Percentiles rank a stretch among this genome's conserved stretches.
These are phyloP conservation scores for Amniculicola lignicola DNA, from an alignment of 495 filamentous ascomycete genomes.

Conservation along the genomic window DNA sequence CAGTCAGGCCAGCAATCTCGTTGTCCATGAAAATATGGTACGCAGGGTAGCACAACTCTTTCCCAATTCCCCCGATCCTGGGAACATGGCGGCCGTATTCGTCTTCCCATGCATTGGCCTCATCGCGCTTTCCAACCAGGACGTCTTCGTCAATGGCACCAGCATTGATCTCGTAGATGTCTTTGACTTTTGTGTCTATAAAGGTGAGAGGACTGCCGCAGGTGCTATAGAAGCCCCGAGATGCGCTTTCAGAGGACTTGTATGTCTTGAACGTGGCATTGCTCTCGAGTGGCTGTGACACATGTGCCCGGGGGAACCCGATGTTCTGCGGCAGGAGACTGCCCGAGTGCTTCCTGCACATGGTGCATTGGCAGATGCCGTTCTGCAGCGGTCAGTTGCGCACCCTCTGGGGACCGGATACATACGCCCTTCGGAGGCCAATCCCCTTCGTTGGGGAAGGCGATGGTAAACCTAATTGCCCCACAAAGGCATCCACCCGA, in stretches of 20 bases:
- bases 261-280: constrained; percentile 28
- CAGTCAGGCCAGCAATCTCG: constrained; percentile 31
- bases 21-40: constrained; percentile 34
- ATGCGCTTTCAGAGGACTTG: constrained; percentile 24
- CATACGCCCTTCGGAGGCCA: constrained; percentile 38
- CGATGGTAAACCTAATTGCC: constrained; percentile 41
- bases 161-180: constrained; percentile 35
- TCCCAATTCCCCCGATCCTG: constrained; percentile 26
- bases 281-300: constrained; percentile 33
- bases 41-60: constrained; percentile 17
- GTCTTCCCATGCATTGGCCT: constrained; percentile 29
- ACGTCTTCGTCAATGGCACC: constrained; percentile 42
- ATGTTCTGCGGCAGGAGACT: constrained; percentile 38
- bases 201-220: constrained; percentile 39
- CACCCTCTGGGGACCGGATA: neutral
- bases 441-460: constrained; percentile 37
- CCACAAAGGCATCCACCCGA: constrained; percentile 48
- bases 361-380: constrained; percentile 47
- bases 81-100: constrained; percentile 31
- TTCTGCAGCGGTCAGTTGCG: constrained; percentile 13
- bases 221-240: constrained; percentile 35
- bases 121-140: constrained; percentile 34
- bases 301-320: constrained; percentile 28
- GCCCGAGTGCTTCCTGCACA: constrained; percentile 46
- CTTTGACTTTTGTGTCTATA: constrained; percentile 16